Evolutionary conservation across 1,139 yeast genomes (phyloP), one percentile per base, ranked within the genome.

Genomic region (Protomyces inouyei): DNA sequence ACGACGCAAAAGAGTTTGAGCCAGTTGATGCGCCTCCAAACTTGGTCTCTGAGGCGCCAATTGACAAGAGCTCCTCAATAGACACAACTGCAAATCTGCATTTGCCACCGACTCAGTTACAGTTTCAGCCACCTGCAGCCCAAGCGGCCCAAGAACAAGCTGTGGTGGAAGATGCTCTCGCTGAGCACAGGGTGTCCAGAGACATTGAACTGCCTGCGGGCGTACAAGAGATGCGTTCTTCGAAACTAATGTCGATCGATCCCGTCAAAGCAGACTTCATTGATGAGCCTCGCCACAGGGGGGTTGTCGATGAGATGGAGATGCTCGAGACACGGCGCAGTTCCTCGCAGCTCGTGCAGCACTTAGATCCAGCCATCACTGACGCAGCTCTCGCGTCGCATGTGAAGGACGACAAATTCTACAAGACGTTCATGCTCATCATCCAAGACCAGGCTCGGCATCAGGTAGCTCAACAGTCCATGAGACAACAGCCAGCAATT

Each of bases 201-300:
- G 28, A 48, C 10, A 14, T 59, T 14, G 52, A 38, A 3, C 36
- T 59, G 35, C 63, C 63, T 3, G 57, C 45, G 3, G 56, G 45
- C 3, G 63, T 59, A 32, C 53, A 52, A 28, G 63, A 59, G 23
- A 59, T 59, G 56, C 56, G 63, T 10, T 52, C 56, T 14, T 59
- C 63, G 10, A 51, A 38, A 18, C 57, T 59, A 3, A 59, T 59
- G 63, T 14, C 53, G 21, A 32, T 52, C 36, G 63, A 59, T 52
- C 63, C 63, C 12, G 57, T 59, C 14, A 37, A 23, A 14, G 63
- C 52, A 23, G 63, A 59, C 14, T 52, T 59, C 52, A 52, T 59
- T 21, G 63, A 59, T 16, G 63, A 52, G 57, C 63, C 63, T 8
- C 56, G 43, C 12, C 57, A 52, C 37, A 52, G 63, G 14, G 63